Evolutionary conservation across 2,329 filamentous ascomycete species (phyloP).

Genomic region (Colletotrichum tropicicola): DNA sequence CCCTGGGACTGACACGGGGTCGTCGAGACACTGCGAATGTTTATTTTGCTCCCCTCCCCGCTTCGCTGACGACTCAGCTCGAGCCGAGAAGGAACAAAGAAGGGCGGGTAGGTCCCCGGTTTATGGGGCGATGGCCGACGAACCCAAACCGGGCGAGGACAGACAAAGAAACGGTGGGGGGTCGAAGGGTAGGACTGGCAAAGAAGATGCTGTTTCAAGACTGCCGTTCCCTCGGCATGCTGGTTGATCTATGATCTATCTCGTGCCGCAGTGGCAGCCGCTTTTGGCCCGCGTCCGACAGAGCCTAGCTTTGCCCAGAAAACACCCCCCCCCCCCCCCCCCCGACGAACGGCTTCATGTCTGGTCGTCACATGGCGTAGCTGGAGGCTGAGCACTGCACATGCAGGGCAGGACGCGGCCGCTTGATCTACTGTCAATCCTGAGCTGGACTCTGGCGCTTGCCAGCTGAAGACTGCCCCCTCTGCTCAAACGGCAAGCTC

Average conservation of each 20-base stretch:
- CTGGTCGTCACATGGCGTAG: not conserved
- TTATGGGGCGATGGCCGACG: constrained; percentile 1
- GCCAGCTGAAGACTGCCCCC: no score
- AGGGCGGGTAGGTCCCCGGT: not conserved
- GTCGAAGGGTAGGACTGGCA: not conserved
- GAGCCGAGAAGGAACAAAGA: constrained; percentile 12
- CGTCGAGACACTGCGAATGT: no score
- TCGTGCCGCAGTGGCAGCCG: no score
- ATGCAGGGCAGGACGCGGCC: not conserved
- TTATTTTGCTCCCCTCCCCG: not conserved
- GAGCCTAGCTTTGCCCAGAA: not conserved
- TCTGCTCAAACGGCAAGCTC: no score
- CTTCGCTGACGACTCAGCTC: not conserved
- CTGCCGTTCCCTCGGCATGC: not conserved
- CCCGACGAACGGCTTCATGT: not conserved
- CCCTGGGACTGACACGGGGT: no score
- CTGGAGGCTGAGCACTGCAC: not conserved
- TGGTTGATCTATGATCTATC: no score
- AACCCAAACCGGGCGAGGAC: no score
- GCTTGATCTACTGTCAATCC: not conserved
- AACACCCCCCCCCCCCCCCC: no score
- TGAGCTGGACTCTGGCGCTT: constrained; percentile 1
- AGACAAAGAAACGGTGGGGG: constrained; percentile 14
- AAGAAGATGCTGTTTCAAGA: constrained; percentile 15
- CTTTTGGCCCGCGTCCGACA: no score